These are phyloP conservation scores for Furcasterigmium furcatum DNA, from an alignment of 2,329 filamentous ascomycete genomes.

Conservation along the genomic window DNA sequence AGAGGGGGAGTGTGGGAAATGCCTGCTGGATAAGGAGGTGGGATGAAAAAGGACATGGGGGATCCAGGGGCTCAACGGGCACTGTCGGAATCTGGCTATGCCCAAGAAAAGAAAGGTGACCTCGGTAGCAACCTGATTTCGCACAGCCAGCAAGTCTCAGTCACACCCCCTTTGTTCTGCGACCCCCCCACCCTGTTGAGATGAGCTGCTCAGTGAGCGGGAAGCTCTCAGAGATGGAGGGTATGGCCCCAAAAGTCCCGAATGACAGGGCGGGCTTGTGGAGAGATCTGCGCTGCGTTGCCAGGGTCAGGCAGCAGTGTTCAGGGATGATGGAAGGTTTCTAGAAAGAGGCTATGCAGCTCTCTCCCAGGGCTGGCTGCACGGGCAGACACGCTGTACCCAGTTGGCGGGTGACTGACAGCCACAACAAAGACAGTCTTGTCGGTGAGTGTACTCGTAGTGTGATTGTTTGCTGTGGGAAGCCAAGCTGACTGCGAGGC, in stretches of 20 bases:
- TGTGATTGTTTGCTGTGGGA: too few species aligned
- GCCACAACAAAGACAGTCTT: too few species aligned
- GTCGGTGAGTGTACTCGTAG: too few species aligned
- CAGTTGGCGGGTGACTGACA: too few species aligned
- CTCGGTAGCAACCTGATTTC: too few species aligned
- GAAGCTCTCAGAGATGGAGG: background rate
- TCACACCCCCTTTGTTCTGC: background rate
- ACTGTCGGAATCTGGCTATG: background rate
- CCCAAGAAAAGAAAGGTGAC: too few species aligned
- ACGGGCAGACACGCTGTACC: too few species aligned
- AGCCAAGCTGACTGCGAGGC: too few species aligned
- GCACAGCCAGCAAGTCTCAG: too few species aligned
- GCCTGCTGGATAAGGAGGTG: background rate
- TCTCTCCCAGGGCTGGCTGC: too few species aligned
- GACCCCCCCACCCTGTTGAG: slow-evolving; percentile 1
- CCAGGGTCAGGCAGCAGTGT: background rate
- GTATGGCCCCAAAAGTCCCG: slow-evolving; percentile 1
- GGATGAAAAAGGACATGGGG: background rate
- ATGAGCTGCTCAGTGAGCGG: background rate
- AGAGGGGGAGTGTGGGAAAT: background rate
- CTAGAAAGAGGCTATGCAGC: slow-evolving; percentile 1
- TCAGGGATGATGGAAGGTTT: slow-evolving; percentile 3
- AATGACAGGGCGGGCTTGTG: slow-evolving; percentile 4
- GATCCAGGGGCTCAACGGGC: background rate
- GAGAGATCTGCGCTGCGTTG: slow-evolving; percentile 5